phyloP scores from a whole-genome alignment of 768 basidiomycete genomes.

The Dioszegia aurantiaca region DNA sequence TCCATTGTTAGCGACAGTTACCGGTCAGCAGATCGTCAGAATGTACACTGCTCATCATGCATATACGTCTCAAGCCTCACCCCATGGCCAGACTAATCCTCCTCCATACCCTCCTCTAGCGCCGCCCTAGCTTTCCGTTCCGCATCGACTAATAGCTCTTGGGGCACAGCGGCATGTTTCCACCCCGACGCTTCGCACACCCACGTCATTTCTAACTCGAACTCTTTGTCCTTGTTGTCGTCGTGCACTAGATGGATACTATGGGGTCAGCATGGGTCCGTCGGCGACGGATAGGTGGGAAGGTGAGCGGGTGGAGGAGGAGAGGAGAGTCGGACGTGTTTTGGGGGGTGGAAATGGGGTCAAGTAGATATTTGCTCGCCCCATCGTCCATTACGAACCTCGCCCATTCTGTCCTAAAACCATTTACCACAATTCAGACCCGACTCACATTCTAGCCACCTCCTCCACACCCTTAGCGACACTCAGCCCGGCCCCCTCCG shows the following conservation, averaged over 20 bases:
- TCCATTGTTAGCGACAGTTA: no score
- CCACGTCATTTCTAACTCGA: constrained; percentile 98
- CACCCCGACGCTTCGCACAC: constrained; percentile 78
- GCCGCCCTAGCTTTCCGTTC: constrained; percentile 82
- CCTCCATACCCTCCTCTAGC: constrained; percentile 61
- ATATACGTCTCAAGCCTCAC: not conserved
- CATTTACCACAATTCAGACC: not conserved
- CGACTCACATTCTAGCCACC: constrained; percentile 86
- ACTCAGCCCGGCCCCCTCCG: constrained; percentile 55
- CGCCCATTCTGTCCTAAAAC: not conserved
- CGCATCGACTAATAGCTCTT: constrained; percentile 77
- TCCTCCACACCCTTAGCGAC: constrained; percentile 83
- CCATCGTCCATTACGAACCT: not conserved
- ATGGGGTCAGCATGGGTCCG: constrained; percentile 11
- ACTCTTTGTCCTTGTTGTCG: constrained; percentile 96
- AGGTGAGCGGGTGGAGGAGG: no score
- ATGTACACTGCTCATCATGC: not conserved
- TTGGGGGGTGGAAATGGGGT: no score
- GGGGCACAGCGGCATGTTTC: constrained; percentile 77
- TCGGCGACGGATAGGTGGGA: no score
- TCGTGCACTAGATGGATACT: constrained; percentile 98
- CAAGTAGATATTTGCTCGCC: no score
- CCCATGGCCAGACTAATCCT: constrained; percentile 38
- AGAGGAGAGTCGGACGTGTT: no score
- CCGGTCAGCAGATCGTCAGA: no score